Base-by-base conservation (phyloP, 495 filamentous ascomycete species). In the Penicillium argentinense region DNA sequence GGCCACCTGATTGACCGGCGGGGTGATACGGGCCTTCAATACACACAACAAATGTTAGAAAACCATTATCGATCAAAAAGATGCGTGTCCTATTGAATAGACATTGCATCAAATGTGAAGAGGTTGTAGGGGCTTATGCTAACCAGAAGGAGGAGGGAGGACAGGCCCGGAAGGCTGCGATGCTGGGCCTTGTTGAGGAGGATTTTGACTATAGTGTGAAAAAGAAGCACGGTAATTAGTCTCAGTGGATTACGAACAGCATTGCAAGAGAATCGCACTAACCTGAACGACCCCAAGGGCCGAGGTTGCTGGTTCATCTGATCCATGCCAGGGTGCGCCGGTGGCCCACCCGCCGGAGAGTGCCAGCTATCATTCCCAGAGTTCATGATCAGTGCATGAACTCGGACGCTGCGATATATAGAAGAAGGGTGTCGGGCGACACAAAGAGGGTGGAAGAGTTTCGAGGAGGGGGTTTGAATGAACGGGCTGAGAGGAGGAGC, bases 281-380 rank as follows among this genome's bases (percentile, higher is more conserved):
- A 75, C 72, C 66, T 59, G 52, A 72, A 75, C 9, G 72, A 67
- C 38, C 72, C 72, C 57, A 75, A 47, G 39, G 69, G 62, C 34
- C 72, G 70, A 59, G 68, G 65, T 44, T 68, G 70, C 52, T 72
- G 71, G 49, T 62, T 71, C 59, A 74, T 67, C 38, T 71, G 71
- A 43, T 75, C 72, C 66, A 75, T 69, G 46, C 61, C 55, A 55
- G 70, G 64, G 58, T 72, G 72, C 53, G 68, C 65, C 47, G 72
- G 69, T 21, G 66, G 65, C 45, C 70, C 70, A 56, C 68, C 68
- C 25, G 55, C 57, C 39, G 70, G 60, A 45, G 64, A 65, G 60
- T 74, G 72, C 72, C 70, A 75, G 54, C 61, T 69, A 66, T 75
- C 70, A 49, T 67, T 74, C 55, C 72, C 70, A 59, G 72, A 59